phyloP scores from a whole-genome alignment of 2,329 filamentous ascomycete genomes.

The Ophiostoma ips region DNA sequence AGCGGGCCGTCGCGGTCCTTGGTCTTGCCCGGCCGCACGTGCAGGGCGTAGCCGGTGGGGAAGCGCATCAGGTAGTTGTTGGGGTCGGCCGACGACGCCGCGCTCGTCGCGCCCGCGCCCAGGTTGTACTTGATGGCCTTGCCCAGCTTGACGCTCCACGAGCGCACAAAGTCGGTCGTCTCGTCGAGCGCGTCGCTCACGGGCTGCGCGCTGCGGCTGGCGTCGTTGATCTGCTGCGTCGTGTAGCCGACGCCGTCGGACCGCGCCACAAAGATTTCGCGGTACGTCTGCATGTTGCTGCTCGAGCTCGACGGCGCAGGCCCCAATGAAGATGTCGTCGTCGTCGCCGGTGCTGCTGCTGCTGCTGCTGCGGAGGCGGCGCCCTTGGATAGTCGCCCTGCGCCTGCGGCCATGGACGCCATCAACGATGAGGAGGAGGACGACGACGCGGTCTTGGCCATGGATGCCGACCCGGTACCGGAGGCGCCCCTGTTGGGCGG shows the following conservation, averaged over 20 bases:
- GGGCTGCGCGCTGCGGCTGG: conserved; percentile 12
- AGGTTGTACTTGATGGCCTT: conserved; percentile 16
- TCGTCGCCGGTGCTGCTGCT: not conserved
- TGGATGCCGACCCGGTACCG: not conserved
- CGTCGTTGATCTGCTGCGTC: conserved; percentile 14
- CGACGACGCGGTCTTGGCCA: not conserved
- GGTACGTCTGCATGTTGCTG: conserved; percentile 10
- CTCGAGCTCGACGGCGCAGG: no score
- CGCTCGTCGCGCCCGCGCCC: not conserved
- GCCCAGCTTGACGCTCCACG: conserved; percentile 15
- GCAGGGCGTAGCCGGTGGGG: conserved; percentile 14
- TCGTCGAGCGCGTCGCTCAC: conserved; percentile 13
- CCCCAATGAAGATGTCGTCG: not conserved
- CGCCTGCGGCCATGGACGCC: no score
- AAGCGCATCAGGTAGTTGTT: conserved; percentile 13
- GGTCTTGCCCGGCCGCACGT: conserved; percentile 11
- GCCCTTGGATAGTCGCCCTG: not conserved
- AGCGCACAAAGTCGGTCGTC: conserved; percentile 11
- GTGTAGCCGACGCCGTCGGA: conserved; percentile 14
- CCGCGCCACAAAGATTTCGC: conserved; percentile 12
- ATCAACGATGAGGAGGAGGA: no score
- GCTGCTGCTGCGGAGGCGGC: not conserved
- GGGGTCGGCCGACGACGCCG: conserved; percentile 1
- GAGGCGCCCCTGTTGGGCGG: not conserved
- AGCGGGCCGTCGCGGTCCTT: conserved; percentile 48